Conservation (phyloP, 163 green algal species). For the Chlorella variabilis region DNA sequence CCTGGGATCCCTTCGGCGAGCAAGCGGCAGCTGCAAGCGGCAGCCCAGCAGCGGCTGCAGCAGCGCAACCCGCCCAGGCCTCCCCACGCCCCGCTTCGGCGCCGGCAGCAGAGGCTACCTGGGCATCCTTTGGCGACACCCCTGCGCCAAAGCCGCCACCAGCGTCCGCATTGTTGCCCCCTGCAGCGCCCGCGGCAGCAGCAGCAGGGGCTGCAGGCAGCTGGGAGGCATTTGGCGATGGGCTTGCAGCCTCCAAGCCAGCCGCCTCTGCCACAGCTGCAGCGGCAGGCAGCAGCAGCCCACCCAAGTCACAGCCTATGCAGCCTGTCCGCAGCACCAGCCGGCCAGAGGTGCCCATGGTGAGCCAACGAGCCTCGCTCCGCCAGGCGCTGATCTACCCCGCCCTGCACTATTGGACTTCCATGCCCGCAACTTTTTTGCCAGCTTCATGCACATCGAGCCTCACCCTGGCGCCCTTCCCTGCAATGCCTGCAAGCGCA, state of each 20-base stretch:
- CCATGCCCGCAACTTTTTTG: no score
- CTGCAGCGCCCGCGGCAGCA: background rate
- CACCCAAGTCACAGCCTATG: background rate
- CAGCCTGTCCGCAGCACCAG: slow-evolving; percentile 14
- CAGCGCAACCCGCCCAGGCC: background rate
- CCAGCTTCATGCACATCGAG: background rate
- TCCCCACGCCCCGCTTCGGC: background rate
- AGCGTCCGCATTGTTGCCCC: background rate
- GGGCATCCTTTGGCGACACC: slow-evolving; percentile 42
- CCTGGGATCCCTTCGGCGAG: slow-evolving; percentile 34
- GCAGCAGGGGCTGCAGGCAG: background rate
- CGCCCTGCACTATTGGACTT: background rate
- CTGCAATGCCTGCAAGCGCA: background rate
- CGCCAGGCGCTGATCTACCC: no score
- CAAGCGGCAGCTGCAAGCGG: background rate
- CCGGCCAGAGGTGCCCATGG: slow-evolving; percentile 31
- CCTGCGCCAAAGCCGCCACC: background rate
- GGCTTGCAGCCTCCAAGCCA: background rate
- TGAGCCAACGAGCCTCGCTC: no score
- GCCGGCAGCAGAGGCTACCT: slow-evolving; percentile 5
- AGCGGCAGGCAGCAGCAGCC: background rate
- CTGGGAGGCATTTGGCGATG: slow-evolving; percentile 40
- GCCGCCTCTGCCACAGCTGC: background rate
- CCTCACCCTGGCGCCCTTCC: background rate
- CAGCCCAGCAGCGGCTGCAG: background rate